Evolutionary conservation across 208 protist genomes (phyloP).

Genomic region (Leishmania amazonensis): DNA sequence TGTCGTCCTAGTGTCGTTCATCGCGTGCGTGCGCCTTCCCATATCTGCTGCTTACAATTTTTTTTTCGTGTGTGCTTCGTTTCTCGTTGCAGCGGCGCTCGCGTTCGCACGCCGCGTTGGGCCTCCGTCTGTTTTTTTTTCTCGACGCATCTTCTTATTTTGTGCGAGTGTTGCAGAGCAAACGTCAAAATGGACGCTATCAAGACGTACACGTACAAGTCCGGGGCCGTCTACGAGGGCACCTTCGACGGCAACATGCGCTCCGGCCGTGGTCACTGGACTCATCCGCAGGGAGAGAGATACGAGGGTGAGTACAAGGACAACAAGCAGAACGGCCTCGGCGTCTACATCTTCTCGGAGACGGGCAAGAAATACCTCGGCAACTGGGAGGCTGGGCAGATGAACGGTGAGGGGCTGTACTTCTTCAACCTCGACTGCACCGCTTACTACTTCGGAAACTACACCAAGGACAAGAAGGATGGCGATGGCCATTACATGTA

Average conservation of each 20-base stretch:
- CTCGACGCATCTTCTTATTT: not conserved
- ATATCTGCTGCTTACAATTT: not conserved
- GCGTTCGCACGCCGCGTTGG: not conserved
- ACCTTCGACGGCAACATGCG: slow-evolving; percentile 77
- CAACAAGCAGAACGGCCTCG: slow-evolving; percentile 86
- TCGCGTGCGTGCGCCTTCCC: not conserved
- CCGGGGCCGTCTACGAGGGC: slow-evolving; percentile 88
- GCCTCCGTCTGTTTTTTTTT: no score
- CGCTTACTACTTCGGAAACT: slow-evolving; percentile 76
- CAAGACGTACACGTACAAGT: slow-evolving; percentile 86
- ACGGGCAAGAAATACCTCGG: slow-evolving; percentile 85
- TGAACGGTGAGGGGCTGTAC: slow-evolving; percentile 88
- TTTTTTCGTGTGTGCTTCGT: not conserved
- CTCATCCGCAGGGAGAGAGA: slow-evolving; percentile 73
- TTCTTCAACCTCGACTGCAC: slow-evolving; percentile 69
- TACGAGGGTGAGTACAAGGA: slow-evolving; percentile 91
- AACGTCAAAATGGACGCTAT: slow-evolving; percentile 36
- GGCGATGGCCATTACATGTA: slow-evolving; percentile 85
- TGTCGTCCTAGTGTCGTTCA: not conserved
- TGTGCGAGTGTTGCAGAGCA: not conserved
- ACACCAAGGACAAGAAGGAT: slow-evolving; percentile 84
- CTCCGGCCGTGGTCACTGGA: slow-evolving; percentile 79
- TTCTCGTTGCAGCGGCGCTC: not conserved
- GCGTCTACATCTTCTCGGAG: slow-evolving; percentile 73
- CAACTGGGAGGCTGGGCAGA: slow-evolving; percentile 75